Percentiles rank a stretch among this genome's conserved stretches.
phyloP scores from a whole-genome alignment of 2,329 filamentous ascomycete genomes.

The Neofusicoccum kwambonambiense region DNA sequence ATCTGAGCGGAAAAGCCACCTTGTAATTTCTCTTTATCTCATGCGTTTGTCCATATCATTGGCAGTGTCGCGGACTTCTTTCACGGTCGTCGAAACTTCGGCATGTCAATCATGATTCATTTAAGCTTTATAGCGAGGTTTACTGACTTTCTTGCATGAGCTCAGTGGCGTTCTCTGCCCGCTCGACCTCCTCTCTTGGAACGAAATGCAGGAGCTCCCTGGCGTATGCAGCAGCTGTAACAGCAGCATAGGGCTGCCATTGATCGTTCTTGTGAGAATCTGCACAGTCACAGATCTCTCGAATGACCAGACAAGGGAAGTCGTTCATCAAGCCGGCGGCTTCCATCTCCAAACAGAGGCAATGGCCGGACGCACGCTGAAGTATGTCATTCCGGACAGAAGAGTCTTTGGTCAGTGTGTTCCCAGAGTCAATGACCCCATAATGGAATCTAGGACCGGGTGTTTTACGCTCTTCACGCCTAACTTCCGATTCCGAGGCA shows the following conservation, averaged over 20 bases:
- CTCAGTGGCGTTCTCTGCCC: neutral
- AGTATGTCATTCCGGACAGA: neutral
- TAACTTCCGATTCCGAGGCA: neutral
- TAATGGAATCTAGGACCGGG: neutral
- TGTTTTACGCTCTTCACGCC: neutral
- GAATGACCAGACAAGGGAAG: slow-evolving; percentile 29
- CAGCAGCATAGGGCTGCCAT: slow-evolving; percentile 27
- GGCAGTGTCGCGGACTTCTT: no score
- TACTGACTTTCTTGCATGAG: neutral
- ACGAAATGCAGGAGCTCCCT: slow-evolving; percentile 20
- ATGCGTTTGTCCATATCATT: no score
- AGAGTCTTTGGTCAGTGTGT: neutral
- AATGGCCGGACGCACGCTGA: neutral
- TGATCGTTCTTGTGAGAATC: slow-evolving; percentile 28
- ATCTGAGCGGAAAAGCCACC: no score
- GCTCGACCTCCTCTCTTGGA: rapidly evolving
- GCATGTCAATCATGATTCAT: no score
- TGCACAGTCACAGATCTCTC: slow-evolving; percentile 30
- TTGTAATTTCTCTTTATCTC: no score
- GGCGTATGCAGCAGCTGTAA: slow-evolving; percentile 22
- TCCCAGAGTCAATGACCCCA: neutral
- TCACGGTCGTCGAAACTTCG: no score
- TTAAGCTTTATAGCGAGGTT: no score
- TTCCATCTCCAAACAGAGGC: slow-evolving; percentile 23
- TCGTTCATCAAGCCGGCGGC: slow-evolving; percentile 23